Evolutionary conservation across 352 stramenopile species (phyloP), one percentile per base, ranked within the genome.

Genomic region (Globisporangium uncinulatum): DNA sequence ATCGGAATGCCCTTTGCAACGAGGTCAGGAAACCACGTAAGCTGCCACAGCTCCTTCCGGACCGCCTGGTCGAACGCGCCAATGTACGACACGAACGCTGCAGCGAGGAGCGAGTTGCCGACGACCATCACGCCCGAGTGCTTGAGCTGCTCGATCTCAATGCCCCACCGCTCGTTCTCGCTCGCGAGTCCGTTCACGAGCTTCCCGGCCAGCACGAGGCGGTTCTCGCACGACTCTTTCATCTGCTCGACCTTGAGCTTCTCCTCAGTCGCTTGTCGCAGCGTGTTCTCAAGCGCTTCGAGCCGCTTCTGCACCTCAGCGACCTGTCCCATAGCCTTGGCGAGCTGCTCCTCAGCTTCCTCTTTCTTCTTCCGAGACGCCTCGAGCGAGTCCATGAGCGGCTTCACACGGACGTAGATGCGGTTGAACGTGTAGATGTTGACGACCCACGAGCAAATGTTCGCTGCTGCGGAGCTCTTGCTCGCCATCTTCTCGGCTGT

Each of bases 331-430:
- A 98, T 95, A 1, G 97, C 96, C 8, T 74, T 72, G 15, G 85
- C 89, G 4, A 99, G 78, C 56, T 94, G 92, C 43, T 95, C 90
- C 49, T 98, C 90, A 0, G 94, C 94, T 46, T 97, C 88, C 45
- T 91, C 86, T 69, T 95, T 95, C 62, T 94, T 97, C 65, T 96
- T 95, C 59, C 86, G 92, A 11, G 97, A 97, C 20, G 81, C 88
- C 62, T 99, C 94, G 5, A 99, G 80, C 41, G 89, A 96, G 63
- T 99, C 95, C 95, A 99, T 99, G 0, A 99, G 82, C 45, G 97
- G 97, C 69, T 99, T 99, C 6, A 99, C 97, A 62, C 98, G 98
- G 42, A 99, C 95, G 75, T 99, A 99, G 62, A 99, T 99, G 34
- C 96, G 81, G 73, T 99, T 99, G 74, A 98, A 99, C 24, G 86